phyloP scores from a whole-genome alignment of 495 filamentous ascomycete genomes.

The Annulohypoxylon nitens region DNA sequence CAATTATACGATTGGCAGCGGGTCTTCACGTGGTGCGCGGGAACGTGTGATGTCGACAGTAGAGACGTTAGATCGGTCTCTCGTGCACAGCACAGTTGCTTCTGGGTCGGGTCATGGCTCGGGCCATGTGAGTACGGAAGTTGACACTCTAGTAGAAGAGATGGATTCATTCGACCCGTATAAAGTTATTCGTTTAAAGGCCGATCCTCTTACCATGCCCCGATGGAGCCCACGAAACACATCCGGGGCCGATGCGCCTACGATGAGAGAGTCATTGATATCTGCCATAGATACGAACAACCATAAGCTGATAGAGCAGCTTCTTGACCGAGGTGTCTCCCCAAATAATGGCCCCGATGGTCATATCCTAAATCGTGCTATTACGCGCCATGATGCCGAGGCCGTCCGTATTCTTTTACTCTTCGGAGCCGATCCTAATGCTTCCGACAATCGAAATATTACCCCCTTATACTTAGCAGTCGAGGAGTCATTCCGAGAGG shows the following conservation, averaged over 20 bases:
- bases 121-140: constrained; percentile 32
- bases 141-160: constrained; percentile 49
- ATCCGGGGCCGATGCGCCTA: constrained; percentile 49
- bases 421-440: constrained; percentile 64
- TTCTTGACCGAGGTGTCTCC: constrained; percentile 65
- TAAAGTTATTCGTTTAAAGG: constrained; percentile 53
- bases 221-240: constrained; percentile 57
- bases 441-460: constrained; percentile 54
- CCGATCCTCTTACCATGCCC: constrained; percentile 53
- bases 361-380: constrained; percentile 59
- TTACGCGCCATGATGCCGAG: constrained; percentile 60
- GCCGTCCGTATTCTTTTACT: constrained; percentile 62
- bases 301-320: constrained; percentile 63
- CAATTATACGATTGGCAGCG: constrained; percentile 39
- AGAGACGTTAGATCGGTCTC: constrained; percentile 36
- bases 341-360: constrained; percentile 56
- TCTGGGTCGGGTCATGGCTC: constrained; percentile 36
- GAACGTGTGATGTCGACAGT: constrained; percentile 38
- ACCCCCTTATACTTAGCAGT: constrained; percentile 61
- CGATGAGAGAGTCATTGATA: constrained; percentile 49
- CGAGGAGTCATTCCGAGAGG: constrained; percentile 59
- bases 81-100: constrained; percentile 27
- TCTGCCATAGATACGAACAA: constrained; percentile 59
- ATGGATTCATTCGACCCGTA: constrained; percentile 50
- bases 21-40: constrained; percentile 34